phyloP scores from a whole-genome alignment of 768 basidiomycete species.

The Daedalea quercina region DNA sequence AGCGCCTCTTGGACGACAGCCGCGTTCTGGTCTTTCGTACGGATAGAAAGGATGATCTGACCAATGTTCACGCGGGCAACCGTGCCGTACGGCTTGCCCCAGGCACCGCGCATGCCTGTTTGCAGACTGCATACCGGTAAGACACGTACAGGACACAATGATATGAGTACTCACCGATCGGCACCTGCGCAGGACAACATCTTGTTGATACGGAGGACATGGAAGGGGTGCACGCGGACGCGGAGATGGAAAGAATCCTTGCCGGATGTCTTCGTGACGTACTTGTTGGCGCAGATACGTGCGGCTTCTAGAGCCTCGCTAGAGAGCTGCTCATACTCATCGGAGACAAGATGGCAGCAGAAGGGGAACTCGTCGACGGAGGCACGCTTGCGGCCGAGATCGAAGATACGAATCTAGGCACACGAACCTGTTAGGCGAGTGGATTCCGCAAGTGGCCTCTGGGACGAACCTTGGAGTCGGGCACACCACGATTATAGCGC shows the following conservation, averaged over 20 bases:
- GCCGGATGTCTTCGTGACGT: slow-evolving; percentile 95
- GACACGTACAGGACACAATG: slow-evolving; percentile 1
- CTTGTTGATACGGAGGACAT: slow-evolving; percentile 99
- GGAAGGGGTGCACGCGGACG: slow-evolving; percentile 97
- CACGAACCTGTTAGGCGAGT: neutral
- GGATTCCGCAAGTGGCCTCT: neutral
- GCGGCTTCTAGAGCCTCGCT: slow-evolving; percentile 96
- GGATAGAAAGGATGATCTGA: slow-evolving; percentile 88
- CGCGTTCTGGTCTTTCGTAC: slow-evolving; percentile 84
- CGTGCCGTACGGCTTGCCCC: slow-evolving; percentile 97
- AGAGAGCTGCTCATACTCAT: slow-evolving; percentile 96
- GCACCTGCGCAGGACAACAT: slow-evolving; percentile 99
- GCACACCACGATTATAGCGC: slow-evolving; percentile 97
- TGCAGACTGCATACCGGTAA: slow-evolving; percentile 50
- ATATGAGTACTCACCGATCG: slow-evolving; percentile 71
- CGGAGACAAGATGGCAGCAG: slow-evolving; percentile 93
- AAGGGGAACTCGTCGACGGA: slow-evolving; percentile 97
- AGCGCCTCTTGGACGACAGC: slow-evolving; percentile 93
- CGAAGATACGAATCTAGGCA: slow-evolving; percentile 90
- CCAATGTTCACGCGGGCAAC: slow-evolving; percentile 97
- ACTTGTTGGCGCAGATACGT: slow-evolving; percentile 99
- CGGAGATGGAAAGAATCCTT: slow-evolving; percentile 99
- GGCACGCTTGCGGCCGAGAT: slow-evolving; percentile 93
- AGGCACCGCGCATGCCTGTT: slow-evolving; percentile 98
- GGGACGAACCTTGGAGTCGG: slow-evolving; percentile 77